Percentiles rank a stretch among this genome's conserved stretches.
Evolutionary conservation across 768 basidiomycete species (phyloP).

Genomic region (Harrya chromipes): DNA sequence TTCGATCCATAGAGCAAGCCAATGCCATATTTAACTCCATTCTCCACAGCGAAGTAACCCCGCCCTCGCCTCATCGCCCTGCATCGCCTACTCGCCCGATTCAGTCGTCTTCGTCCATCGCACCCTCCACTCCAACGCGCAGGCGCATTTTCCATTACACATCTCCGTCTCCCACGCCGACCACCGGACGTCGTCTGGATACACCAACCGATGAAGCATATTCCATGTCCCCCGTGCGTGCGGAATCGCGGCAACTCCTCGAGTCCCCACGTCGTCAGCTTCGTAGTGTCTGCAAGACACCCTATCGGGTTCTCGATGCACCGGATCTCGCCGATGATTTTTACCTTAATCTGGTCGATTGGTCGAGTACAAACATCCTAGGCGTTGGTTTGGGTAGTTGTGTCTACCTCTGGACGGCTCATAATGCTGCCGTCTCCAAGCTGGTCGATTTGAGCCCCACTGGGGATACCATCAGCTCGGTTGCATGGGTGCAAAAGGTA

Average conservation of each 20-base stretch:
- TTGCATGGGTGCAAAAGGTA: slow-evolving; percentile 89
- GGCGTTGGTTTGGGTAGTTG: slow-evolving; percentile 90
- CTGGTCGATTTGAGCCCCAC: slow-evolving; percentile 73
- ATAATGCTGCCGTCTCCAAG: slow-evolving; percentile 89
- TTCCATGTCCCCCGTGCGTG: slow-evolving; percentile 85
- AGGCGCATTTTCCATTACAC: slow-evolving; percentile 68
- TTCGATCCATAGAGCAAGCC: slow-evolving; percentile 63
- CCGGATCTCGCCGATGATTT: slow-evolving; percentile 98
- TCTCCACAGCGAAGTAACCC: slow-evolving; percentile 75
- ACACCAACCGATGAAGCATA: slow-evolving; percentile 86
- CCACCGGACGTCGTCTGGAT: slow-evolving; percentile 54
- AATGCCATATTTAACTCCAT: slow-evolving; percentile 78
- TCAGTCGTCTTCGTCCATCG: slow-evolving; percentile 33
- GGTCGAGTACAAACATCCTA: slow-evolving; percentile 93
- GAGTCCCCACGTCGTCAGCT: slow-evolving; percentile 80
- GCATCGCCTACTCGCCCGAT: slow-evolving; percentile 57
- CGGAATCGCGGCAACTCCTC: slow-evolving; percentile 76
- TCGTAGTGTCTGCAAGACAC: slow-evolving; percentile 87
- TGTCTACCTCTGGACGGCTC: slow-evolving; percentile 97
- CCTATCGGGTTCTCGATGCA: slow-evolving; percentile 95
- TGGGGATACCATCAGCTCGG: slow-evolving; percentile 76
- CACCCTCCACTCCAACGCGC: slow-evolving; percentile 44
- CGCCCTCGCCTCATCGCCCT: slow-evolving; percentile 59
- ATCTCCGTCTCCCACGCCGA: slow-evolving; percentile 57
- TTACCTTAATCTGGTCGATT: slow-evolving; percentile 96